Evolutionary conservation across 202 grass and related monocot genomes (phyloP).

Genomic region (Alloteropsis angusta): DNA sequence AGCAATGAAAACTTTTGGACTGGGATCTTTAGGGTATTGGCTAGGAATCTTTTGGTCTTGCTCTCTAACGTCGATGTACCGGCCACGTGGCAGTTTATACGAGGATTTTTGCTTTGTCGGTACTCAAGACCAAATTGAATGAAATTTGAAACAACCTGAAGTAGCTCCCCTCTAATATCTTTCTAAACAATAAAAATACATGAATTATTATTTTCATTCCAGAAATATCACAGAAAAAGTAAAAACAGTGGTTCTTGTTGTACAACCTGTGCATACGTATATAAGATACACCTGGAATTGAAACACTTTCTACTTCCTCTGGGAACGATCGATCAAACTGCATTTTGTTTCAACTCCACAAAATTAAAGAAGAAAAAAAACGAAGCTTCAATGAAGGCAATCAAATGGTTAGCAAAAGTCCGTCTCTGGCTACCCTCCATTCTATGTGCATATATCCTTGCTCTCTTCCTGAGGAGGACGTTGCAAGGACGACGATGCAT

Average conservation of each 20-base stretch:
- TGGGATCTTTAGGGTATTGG: neutral
- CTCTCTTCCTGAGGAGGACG: neutral
- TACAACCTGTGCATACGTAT: neutral
- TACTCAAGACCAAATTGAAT: neutral
- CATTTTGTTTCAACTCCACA: neutral
- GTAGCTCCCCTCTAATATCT: neutral
- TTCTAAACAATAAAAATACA: neutral
- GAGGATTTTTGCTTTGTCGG: neutral
- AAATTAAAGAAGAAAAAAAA: neutral
- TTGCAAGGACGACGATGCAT: too few species aligned
- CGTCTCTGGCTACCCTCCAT: neutral
- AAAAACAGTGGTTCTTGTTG: neutral
- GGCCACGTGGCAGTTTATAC: neutral
- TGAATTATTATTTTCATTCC: neutral
- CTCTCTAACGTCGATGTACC: neutral
- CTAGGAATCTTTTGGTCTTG: neutral
- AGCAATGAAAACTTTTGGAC: neutral
- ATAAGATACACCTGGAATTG: neutral
- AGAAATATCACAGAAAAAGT: neutral
- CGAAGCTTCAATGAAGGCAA: neutral
- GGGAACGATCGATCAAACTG: neutral
- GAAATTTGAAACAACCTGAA: neutral
- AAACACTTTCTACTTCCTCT: neutral
- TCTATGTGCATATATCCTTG: constrained; percentile 5
- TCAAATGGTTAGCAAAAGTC: neutral